Evolutionary conservation across 1,284 basidiomycete genomes (phyloP), one percentile per base, ranked within the genome.

Genomic region (Gastroboletus turbinatus): DNA sequence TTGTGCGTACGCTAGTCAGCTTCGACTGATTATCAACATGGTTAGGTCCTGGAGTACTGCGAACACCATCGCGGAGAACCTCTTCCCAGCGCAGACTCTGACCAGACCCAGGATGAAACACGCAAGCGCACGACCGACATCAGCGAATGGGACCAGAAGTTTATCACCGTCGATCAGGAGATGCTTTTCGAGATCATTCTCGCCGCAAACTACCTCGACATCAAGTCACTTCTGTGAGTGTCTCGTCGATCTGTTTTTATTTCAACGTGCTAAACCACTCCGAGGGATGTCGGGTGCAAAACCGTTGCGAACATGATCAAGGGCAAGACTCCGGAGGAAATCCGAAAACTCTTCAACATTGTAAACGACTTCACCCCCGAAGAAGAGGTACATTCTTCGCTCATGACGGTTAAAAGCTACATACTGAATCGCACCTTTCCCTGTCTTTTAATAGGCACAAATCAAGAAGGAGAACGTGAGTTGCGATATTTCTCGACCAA

Each of bases 221-320:
- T 99, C 82, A 99, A 99, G 81, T 91, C 96, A 36, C 84, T 99
- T 46, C 86, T 99, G 95, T 96, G 65, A 66, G 90, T 80, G 29
- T 23, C 44, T 17, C 29, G 17, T 44, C 16, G 45, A 44, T 29
- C 10, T 46, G 46, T 17, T 44, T 55, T 45, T 23, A n/a, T 46
- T 39, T 14, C 10, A n/a, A 52, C 16, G 49, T 40, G 58, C 44
- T 52, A 42, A 56, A 38, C 52, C 33, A 13, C 32, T 27, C 48
- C 27, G 67, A 96, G 94, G 63, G 97, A 99, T 71, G 95, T 99
- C 58, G 97, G 97, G 1, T 99, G 97, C 86, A 98, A 99, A 84
- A 99, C 96, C 16, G 97, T 99, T 10, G 97, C 97, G 29, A 98
- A 99, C 83, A 99, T 99, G 97, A 97, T 97, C 81, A 97, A 97